Evolutionary conservation across 768 basidiomycete species (phyloP), one percentile per base, ranked within the genome.

Genomic region (Cystoderma amianthinum): DNA sequence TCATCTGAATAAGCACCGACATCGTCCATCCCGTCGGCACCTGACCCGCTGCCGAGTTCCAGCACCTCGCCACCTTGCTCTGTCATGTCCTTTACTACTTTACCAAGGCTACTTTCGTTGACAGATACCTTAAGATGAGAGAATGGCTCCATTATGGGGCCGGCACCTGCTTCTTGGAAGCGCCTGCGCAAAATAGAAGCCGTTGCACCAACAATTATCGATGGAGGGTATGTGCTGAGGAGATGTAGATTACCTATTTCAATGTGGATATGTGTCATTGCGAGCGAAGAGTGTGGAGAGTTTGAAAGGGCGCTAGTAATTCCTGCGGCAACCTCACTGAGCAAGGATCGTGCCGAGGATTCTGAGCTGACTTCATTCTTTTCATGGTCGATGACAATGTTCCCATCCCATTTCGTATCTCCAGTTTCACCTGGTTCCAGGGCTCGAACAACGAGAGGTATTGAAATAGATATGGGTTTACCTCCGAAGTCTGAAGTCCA

Each of bases 31-130:
- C 55, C 57, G 24, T 61, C 63, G 4, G 52, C 56, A 15, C 55
- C 57, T 4, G 58, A 44, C 20, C 57, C 49, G 4, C 63, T 51
- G n/a, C 69, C 72, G n/a, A n/a, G n/a, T n/a, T n/a, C n/a, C n/a
- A n/a, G n/a, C n/a, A n/a, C n/a, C n/a, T 90, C 86, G n/a, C 85
- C 88, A 2, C 80, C 78, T 45, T 82, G 75, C 55, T 91, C 88
- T 7, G 83, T 85, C n/a, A 93, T 63, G 51, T 93, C 90, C 52
- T 82, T 87, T 35, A 90, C 76, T 16, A 86, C 78, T 51, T 79
- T 85, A 17, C 90, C 88, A 2, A 92, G 64, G 43, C 68, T 69
- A 44, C 80, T 76, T 47, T 83, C 82, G 18, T 68, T 66, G 5
- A 88, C 77, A 12, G 74, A 75, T 35, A 88, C 69, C 49, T 80